Evolutionary conservation across 163 green algal species (phyloP).

Genomic region (Scenedesmus sp.): DNA sequence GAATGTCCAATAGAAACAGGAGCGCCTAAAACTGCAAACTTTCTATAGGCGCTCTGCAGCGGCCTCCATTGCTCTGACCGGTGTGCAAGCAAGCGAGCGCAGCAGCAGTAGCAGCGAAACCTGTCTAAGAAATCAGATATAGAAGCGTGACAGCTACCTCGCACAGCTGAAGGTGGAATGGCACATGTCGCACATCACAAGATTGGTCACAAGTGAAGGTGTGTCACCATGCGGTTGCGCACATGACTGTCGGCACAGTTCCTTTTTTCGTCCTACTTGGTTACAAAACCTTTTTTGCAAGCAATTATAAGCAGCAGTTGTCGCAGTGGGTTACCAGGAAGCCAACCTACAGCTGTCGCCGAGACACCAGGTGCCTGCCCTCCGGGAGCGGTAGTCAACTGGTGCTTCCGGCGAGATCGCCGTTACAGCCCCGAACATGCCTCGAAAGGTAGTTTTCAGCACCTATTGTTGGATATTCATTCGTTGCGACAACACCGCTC

Average conservation of each 20-base stretch:
- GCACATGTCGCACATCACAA: not conserved
- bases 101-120: not conserved
- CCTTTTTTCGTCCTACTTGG: not conserved
- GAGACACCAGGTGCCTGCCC: not conserved
- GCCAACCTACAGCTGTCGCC: not conserved
- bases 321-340: not conserved
- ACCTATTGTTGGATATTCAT: not conserved
- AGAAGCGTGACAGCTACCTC: not conserved
- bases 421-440: not conserved
- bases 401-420: not conserved
- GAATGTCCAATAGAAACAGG: not conserved
- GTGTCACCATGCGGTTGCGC: slow-evolving; percentile 1
- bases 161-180: not conserved
- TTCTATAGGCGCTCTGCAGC: not conserved
- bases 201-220: not conserved
- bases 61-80: not conserved
- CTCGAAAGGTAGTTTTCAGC: not conserved
- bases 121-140: not conserved
- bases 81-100: not conserved
- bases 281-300: not conserved
- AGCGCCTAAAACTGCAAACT: not conserved
- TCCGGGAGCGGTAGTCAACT: not conserved
- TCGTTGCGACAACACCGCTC: not conserved
- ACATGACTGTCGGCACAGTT: not conserved
- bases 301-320: not conserved